These are phyloP conservation scores for Cynara cardunculus DNA, from an alignment of 129 eudicot genomes.

Conservation along the genomic window DNA sequence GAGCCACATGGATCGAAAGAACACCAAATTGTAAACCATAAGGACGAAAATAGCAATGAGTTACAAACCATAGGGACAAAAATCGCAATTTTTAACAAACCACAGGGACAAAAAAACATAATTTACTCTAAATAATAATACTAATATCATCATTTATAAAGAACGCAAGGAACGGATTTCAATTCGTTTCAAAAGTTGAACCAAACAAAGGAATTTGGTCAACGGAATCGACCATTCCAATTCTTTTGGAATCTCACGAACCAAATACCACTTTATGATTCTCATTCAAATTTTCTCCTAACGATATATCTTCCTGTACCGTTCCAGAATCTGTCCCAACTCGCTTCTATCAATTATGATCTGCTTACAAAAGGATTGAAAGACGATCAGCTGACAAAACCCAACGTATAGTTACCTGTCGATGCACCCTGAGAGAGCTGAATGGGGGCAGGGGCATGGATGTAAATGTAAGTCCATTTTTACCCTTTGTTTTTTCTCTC, in stretches of 20 bases:
- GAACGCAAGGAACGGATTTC: neutral
- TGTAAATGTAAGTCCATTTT: conserved; percentile 36
- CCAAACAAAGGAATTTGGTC: neutral
- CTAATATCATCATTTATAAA: neutral
- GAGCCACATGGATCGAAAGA: too few species aligned
- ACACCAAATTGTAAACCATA: too few species aligned
- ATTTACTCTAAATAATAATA: too few species aligned
- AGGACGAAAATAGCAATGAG: too few species aligned
- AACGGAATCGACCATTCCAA: too few species aligned
- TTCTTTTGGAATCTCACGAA: neutral
- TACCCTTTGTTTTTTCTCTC: neutral
- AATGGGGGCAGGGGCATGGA: conserved; percentile 10
- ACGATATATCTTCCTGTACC: neutral
- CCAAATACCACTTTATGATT: neutral
- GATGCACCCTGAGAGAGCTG: neutral
- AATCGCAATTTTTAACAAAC: too few species aligned
- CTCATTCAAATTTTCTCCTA: neutral
- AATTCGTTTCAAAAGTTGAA: neutral
- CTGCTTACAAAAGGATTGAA: conserved; percentile 68
- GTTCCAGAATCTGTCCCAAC: conserved; percentile 90
- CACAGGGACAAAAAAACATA: too few species aligned
- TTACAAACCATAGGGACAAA: too few species aligned
- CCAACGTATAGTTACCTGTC: conserved; percentile 27
- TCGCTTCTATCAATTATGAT: conserved; percentile 95
- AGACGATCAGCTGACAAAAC: conserved; percentile 69